Base-by-base conservation (phyloP, 2,329 filamentous ascomycete genomes). In the Apiospora koreana region DNA sequence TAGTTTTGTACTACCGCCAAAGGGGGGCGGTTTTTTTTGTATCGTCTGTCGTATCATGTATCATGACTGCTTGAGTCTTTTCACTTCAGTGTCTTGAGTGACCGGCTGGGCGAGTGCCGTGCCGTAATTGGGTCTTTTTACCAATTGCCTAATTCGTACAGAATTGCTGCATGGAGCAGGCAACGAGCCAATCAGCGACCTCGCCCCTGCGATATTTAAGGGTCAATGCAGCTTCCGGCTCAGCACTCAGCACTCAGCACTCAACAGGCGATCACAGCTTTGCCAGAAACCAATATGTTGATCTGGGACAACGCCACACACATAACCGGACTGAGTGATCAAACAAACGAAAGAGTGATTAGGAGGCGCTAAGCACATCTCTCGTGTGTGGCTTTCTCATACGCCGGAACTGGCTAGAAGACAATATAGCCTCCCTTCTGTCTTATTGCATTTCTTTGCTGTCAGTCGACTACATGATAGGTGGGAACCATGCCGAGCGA, bases 141-240 rank as follows among this genome's bases (percentile, higher is more conserved):
- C 25, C 28, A 62, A 62, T 62, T 62, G 54, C 54, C 54, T 62
- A 38, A 62, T 62, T 14, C 54, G 54, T n/a, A 38, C 54, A 62
- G 31, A 62, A 38, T 62, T 62, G 31, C 54, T 62, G 54, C 54
- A 62, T 35, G 54, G 18, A 62, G 21, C 18, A 38, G 28, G 8
- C 28, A 3, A 38, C 16, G 54, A 18, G 31, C 54, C 54, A 62
- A 62, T 62, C 54, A 62, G 31, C 54, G 54, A 31, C 54, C 54
- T 21, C 31, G 28, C 31, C 31, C 23, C 54, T 38, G 54, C 54
- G 54, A 38, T 38, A n/a, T 62, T 62, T 38, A 38, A 62, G 54
- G 54, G 31, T 18, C 54, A 62, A 62, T 62, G 54, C 54, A 62
- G 35, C 54, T 62, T 62, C 28, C 54, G 31, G 54, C 54, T 62